Evolutionary conservation across 1,139 yeast species (phyloP).

Genomic region (Debaryomycetaceae sp.): DNA sequence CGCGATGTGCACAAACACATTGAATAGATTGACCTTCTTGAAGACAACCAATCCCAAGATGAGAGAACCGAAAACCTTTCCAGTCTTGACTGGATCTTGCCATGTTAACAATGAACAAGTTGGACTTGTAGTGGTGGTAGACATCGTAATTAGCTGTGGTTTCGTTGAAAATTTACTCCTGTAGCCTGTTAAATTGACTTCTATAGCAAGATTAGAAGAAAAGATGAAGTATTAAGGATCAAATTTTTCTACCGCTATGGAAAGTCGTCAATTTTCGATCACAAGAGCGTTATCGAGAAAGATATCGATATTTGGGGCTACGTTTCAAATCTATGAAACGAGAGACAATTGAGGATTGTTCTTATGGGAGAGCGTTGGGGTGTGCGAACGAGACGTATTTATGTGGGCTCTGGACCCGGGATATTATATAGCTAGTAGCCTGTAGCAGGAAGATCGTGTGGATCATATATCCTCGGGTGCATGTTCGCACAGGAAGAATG

Average conservation of each 20-base stretch:
- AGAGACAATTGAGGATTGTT: neutral
- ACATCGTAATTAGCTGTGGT: neutral
- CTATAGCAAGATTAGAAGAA: neutral
- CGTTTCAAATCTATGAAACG: neutral
- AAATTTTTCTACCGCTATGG: conserved; percentile 1
- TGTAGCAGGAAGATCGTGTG: conserved; percentile 1
- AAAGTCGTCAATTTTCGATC: conserved; percentile 1
- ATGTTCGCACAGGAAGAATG: neutral
- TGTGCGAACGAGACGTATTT: neutral
- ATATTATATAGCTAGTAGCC: neutral
- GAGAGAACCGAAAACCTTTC: conserved; percentile 67
- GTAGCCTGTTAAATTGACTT: neutral
- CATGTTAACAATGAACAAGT: conserved; percentile 56
- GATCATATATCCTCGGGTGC: neutral
- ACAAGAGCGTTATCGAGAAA: neutral
- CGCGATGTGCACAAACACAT: conserved; percentile 58
- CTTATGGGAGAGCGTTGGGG: neutral
- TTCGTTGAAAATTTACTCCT: conserved; percentile 1
- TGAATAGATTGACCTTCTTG: conserved; percentile 68
- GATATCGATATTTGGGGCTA: neutral
- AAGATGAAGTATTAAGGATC: neutral
- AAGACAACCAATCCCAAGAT: conserved; percentile 57
- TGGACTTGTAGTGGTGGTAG: conserved; percentile 1
- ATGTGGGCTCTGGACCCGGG: neutral
- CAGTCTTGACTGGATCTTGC: conserved; percentile 79